These are phyloP conservation scores for Nymphaea thermarum DNA, from an alignment of 164 flowering plant species.

Conservation along the genomic window DNA sequence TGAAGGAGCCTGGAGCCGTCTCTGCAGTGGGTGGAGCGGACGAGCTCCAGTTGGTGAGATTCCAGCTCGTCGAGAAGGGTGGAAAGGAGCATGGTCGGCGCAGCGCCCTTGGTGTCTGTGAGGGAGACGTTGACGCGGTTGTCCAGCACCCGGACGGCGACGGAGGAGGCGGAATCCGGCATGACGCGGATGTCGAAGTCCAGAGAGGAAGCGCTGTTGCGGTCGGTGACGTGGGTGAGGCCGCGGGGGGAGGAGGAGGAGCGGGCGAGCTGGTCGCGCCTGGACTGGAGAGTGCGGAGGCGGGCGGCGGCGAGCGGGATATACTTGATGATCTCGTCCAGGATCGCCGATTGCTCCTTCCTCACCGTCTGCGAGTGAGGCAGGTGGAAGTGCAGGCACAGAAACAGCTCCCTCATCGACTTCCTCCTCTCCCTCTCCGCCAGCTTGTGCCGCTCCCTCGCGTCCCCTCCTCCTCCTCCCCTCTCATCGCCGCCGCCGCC, in stretches of 20 bases:
- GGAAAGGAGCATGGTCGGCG: slow-evolving; percentile 11
- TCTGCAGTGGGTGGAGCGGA: slow-evolving; percentile 18
- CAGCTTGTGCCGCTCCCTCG: slow-evolving; percentile 19
- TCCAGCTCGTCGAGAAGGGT: slow-evolving; percentile 18
- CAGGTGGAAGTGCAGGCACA: slow-evolving; percentile 19
- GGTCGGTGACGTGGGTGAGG: slow-evolving; percentile 6
- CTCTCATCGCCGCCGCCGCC: background rate
- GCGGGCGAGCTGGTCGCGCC: background rate
- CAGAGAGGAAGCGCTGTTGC: background rate
- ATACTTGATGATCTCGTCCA: slow-evolving; percentile 28
- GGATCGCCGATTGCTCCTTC: slow-evolving; percentile 23
- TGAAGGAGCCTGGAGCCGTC: slow-evolving; percentile 21
- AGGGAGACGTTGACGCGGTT: slow-evolving; percentile 22
- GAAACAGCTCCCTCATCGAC: slow-evolving; percentile 23
- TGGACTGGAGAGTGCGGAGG: slow-evolving; percentile 16
- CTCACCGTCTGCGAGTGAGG: slow-evolving; percentile 22
- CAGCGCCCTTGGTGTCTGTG: slow-evolving; percentile 10
- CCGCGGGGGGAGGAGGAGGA: background rate
- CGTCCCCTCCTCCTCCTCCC: slow-evolving; percentile 5
- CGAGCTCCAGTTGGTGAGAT: slow-evolving; percentile 13
- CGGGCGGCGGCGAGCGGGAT: slow-evolving; percentile 23
- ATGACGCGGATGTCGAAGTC: slow-evolving; percentile 10
- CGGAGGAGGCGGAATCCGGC: slow-evolving; percentile 15
- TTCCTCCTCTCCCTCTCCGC: slow-evolving; percentile 21
- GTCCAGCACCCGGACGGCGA: slow-evolving; percentile 18